Conservation (phyloP, 2,329 filamentous ascomycete species). For the Aspergillus sp. region DNA sequence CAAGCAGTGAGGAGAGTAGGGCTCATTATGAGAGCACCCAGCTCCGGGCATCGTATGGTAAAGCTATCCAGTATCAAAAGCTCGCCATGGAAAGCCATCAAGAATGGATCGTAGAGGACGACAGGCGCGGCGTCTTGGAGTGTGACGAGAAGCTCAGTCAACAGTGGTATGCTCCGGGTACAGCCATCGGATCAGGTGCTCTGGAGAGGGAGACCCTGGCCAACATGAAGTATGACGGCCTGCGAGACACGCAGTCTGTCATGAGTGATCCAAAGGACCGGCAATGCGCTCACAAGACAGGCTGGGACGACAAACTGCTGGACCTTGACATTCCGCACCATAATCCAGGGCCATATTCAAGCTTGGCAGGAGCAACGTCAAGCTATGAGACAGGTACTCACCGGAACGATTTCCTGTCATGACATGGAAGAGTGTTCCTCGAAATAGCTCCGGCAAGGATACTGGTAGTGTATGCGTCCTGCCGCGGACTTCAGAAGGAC, state of each 20-base stretch:
- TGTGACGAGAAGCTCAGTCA: slow-evolving; percentile 5
- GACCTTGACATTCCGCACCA: slow-evolving; percentile 7
- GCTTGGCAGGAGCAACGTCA: slow-evolving; percentile 13
- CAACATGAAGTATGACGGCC: slow-evolving; percentile 11
- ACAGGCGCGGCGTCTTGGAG: background rate
- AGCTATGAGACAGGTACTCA: slow-evolving; percentile 27
- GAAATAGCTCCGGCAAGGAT: slow-evolving; percentile 21
- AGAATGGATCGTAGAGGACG: background rate
- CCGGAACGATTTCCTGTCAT: slow-evolving; percentile 26
- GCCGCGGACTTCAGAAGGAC: slow-evolving; percentile 5
- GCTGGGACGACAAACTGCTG: slow-evolving; percentile 12
- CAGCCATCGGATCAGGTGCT: slow-evolving; percentile 5
- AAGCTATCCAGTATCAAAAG: background rate
- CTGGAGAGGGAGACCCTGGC: slow-evolving; percentile 12
- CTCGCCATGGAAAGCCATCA: background rate
- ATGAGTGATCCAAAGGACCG: slow-evolving; percentile 8
- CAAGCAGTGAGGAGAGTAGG: background rate
- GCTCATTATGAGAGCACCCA: background rate
- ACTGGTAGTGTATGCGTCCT: slow-evolving; percentile 23
- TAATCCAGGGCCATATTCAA: slow-evolving; percentile 18
- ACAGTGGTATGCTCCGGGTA: slow-evolving; percentile 12
- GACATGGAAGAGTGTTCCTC: slow-evolving; percentile 24
- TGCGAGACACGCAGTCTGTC: slow-evolving; percentile 6
- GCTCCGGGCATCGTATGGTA: background rate
- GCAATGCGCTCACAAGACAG: slow-evolving; percentile 5